phyloP scores from a whole-genome alignment of 208 protist genomes.

The Leishmania turanica region DNA sequence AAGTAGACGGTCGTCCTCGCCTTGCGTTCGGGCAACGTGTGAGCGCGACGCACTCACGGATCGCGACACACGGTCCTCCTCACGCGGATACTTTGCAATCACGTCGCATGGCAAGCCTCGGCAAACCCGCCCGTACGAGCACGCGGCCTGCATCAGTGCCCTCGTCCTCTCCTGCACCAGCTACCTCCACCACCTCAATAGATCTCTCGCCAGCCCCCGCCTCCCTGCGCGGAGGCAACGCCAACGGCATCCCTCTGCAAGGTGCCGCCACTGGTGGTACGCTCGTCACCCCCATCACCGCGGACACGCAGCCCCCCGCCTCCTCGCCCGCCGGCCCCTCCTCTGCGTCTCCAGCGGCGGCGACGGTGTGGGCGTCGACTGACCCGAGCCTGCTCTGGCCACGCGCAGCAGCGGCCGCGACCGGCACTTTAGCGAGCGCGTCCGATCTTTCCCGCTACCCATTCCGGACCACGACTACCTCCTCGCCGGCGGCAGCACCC shows the following conservation, averaged over 20 bases:
- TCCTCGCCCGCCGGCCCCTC: not conserved
- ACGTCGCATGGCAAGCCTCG: not conserved
- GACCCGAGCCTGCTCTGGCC: slow-evolving; percentile 13
- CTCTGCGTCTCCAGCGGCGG: slow-evolving; percentile 3
- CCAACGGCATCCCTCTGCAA: slow-evolving; percentile 34
- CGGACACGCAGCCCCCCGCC: not conserved
- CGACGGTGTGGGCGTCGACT: slow-evolving; percentile 30
- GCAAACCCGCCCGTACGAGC: not conserved
- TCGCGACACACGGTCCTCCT: not conserved
- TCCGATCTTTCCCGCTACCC: slow-evolving; percentile 20
- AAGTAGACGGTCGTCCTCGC: slow-evolving; percentile 8
- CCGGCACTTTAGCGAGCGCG: not conserved
- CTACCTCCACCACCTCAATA: slow-evolving; percentile 6
- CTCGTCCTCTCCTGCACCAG: not conserved
- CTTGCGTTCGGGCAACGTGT: slow-evolving; percentile 41
- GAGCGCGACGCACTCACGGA: slow-evolving; percentile 16
- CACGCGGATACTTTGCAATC: not conserved
- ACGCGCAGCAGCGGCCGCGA: slow-evolving; percentile 9
- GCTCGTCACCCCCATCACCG: slow-evolving; percentile 18
- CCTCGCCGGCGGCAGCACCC: not conserved
- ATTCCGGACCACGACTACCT: slow-evolving; percentile 2
- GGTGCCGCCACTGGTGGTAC: slow-evolving; percentile 28
- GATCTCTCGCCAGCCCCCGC: slow-evolving; percentile 12
- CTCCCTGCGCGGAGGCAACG: slow-evolving; percentile 19
- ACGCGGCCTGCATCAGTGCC: not conserved